phyloP scores from a whole-genome alignment of 2,329 filamentous ascomycete genomes.

The Falciphora oryzae region DNA sequence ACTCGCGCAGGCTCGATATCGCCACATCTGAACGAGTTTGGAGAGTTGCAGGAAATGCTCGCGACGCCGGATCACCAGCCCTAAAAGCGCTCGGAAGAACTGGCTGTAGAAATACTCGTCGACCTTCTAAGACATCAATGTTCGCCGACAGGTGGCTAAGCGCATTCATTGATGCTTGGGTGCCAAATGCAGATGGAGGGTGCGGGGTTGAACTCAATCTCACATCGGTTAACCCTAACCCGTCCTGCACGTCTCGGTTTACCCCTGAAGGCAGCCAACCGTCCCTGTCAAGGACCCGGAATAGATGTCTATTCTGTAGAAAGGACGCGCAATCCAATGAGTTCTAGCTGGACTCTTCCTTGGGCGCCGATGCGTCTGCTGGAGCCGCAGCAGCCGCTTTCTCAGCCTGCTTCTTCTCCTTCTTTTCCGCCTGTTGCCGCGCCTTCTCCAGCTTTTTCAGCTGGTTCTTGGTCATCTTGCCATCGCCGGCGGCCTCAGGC shows the following conservation, averaged over 20 bases:
- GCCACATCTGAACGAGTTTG: too few relatives aligned
- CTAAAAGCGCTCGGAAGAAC: too few relatives aligned
- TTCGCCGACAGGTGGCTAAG: too few relatives aligned
- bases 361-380: neutral
- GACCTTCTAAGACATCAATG: too few relatives aligned
- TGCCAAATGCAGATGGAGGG: too few relatives aligned
- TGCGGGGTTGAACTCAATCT: too few relatives aligned
- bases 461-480: conserved; percentile 26
- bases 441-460: conserved; percentile 30
- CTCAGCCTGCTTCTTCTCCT: conserved; percentile 10
- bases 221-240: too few relatives aligned
- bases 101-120: too few relatives aligned
- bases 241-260: neutral
- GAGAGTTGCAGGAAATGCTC: too few relatives aligned
- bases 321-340: neutral
- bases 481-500: conserved; percentile 19
- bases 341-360: neutral
- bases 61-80: too few relatives aligned
- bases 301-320: neutral
- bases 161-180: too few relatives aligned
- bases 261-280: neutral
- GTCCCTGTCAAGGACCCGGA: neutral
- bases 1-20: neutral
- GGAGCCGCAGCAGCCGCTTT: conserved; percentile 7
- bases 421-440: conserved; percentile 27